A percentile compares a stretch with the other conserved stretches of the same genome.
Conservation (phyloP, 805 yeast species). For the Lachancea thermotolerans region DNA sequence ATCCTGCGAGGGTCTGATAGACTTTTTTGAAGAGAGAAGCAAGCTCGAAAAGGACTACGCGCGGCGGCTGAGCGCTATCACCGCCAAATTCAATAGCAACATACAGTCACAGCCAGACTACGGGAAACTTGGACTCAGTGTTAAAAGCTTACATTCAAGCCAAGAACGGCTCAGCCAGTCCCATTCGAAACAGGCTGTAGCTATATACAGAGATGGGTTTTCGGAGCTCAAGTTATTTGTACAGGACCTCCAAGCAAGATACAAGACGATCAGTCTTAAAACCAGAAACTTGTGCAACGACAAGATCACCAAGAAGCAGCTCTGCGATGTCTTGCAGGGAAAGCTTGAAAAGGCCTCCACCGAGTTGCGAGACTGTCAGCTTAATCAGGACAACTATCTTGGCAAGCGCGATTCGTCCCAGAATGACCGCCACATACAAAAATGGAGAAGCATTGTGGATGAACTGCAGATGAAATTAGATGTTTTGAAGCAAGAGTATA, state of each 20-base stretch:
- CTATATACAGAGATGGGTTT: conserved; percentile 20
- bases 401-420: conserved; percentile 26
- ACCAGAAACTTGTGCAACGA: conserved; percentile 26
- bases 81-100: conserved; percentile 22
- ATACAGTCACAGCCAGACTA: conserved; percentile 22
- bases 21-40: conserved; percentile 25
- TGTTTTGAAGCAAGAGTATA: conserved; percentile 27
- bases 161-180: conserved; percentile 27
- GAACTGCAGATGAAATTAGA: conserved; percentile 24
- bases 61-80: conserved; percentile 29
- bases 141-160: conserved; percentile 13
- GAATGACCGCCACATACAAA: conserved; percentile 24
- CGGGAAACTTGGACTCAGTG: conserved; percentile 21
- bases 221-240: conserved; percentile 23
- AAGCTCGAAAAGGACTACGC: conserved; percentile 30
- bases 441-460: conserved; percentile 24
- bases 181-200: conserved; percentile 28
- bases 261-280: conserved; percentile 25
- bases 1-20: conserved; percentile 21
- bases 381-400: conserved; percentile 27
- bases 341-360: conserved; percentile 22
- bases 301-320: conserved; percentile 24
- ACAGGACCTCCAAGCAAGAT: conserved; percentile 23
- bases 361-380: conserved; percentile 24
- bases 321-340: conserved; percentile 23